phyloP scores from a whole-genome alignment of 1,284 basidiomycete genomes.

The Volvariella surrecta region DNA sequence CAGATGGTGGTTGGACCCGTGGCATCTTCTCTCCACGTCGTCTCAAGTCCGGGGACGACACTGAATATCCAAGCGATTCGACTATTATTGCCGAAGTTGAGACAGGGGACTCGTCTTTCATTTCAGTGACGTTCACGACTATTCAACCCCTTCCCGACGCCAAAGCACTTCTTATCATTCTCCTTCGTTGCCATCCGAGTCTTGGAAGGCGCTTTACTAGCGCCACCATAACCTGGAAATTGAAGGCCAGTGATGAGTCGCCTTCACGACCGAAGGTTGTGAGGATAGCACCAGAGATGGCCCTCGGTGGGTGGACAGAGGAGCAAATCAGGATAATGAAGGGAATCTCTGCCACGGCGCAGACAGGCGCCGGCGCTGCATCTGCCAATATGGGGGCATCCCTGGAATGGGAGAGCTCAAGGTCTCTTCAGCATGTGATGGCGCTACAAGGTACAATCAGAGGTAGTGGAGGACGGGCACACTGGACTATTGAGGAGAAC shows the following conservation, averaged over 20 bases:
- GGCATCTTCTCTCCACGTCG: too few relatives aligned
- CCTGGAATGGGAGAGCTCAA: constrained; percentile 11
- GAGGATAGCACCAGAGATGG: constrained; percentile 13
- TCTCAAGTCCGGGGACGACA: background rate
- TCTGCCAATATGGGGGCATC: constrained; percentile 13
- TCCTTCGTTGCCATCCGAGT: constrained; percentile 14
- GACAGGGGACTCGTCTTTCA: constrained; percentile 9
- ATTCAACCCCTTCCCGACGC: constrained; percentile 14
- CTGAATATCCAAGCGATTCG: background rate
- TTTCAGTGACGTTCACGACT: constrained; percentile 14
- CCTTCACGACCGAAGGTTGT: constrained; percentile 10
- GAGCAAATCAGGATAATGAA: constrained; percentile 14
- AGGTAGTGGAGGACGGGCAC: constrained; percentile 9
- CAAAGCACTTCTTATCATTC: constrained; percentile 14
- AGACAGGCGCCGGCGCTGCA: constrained; percentile 8
- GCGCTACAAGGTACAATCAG: constrained; percentile 13
- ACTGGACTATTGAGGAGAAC: constrained; percentile 16
- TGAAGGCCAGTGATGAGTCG: constrained; percentile 5
- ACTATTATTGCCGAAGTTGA: background rate
- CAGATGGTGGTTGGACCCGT: too few relatives aligned
- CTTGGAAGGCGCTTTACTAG: constrained; percentile 13
- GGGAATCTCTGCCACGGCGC: constrained; percentile 9
- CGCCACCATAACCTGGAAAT: constrained; percentile 12
- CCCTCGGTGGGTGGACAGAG: constrained; percentile 16
- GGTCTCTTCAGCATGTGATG: constrained; percentile 15